Conservation (phyloP, 495 filamentous ascomycete species). For the Podospora didyma region DNA sequence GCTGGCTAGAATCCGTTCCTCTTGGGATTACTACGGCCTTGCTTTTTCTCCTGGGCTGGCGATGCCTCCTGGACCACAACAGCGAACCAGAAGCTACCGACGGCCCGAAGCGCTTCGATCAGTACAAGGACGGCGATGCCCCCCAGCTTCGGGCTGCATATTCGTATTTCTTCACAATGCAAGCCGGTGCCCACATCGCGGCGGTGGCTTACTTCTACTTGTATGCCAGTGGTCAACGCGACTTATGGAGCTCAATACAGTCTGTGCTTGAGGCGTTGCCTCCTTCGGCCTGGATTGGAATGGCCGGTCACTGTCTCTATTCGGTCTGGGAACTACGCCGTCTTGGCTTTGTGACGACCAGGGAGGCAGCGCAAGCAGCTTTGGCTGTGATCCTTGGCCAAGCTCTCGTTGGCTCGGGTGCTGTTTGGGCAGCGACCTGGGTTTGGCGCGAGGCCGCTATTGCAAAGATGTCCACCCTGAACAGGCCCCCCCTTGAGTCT, state of each 20-base stretch:
- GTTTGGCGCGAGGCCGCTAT: background rate
- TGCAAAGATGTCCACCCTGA: background rate
- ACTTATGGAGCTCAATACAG: background rate
- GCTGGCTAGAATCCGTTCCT: background rate
- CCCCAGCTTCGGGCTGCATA: background rate
- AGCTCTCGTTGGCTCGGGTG: background rate
- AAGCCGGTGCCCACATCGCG: background rate
- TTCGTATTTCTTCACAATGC: background rate
- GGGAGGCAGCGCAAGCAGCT: background rate
- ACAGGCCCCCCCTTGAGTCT: background rate
- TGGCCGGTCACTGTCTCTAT: background rate
- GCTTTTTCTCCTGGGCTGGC: background rate
- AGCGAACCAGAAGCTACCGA: background rate
- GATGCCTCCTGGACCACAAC: background rate
- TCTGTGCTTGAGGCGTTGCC: background rate
- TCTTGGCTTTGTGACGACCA: background rate
- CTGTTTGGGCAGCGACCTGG: background rate
- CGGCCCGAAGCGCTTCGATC: background rate
- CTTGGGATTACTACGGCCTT: background rate
- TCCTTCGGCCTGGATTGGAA: background rate
- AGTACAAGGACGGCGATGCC: background rate
- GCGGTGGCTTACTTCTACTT: background rate
- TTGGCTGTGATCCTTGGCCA: background rate
- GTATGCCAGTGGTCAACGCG: background rate
- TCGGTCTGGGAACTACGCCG: background rate